These are phyloP conservation scores for Leccinellum luteum DNA, from an alignment of 768 basidiomycete genomes.

Conservation along the genomic window DNA sequence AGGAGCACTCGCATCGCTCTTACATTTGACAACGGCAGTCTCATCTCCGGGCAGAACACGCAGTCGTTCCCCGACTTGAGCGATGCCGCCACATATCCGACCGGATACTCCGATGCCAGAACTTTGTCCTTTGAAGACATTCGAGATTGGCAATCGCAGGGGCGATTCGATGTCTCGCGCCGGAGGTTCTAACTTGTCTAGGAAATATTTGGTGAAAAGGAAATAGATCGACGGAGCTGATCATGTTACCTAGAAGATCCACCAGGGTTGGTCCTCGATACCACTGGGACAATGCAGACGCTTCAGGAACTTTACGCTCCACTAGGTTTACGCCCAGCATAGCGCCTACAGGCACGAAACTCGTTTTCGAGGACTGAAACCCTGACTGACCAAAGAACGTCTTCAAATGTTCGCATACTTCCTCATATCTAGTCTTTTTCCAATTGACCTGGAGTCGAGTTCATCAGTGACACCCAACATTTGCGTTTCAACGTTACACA, in stretches of 20 bases:
- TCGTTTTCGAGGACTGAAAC: constrained; percentile 73
- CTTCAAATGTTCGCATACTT: constrained; percentile 70
- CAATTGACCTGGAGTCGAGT: constrained; percentile 68
- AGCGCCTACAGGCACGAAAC: constrained; percentile 87
- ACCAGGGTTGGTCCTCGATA: constrained; percentile 85
- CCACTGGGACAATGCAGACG: constrained; percentile 59
- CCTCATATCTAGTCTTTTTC: constrained; percentile 79
- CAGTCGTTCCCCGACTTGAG: constrained; percentile 89
- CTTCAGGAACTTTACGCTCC: constrained; percentile 45
- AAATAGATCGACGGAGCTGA: neutral
- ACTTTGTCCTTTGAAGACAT: constrained; percentile 89
- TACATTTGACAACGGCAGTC: constrained; percentile 73
- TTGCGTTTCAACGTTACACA: neutral
- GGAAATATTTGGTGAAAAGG: neutral
- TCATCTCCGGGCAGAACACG: constrained; percentile 93
- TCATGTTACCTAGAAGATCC: constrained; percentile 67
- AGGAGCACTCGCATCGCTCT: constrained; percentile 9
- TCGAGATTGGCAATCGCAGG: constrained; percentile 85
- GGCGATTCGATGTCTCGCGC: constrained; percentile 71
- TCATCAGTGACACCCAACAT: neutral
- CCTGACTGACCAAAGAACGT: constrained; percentile 89
- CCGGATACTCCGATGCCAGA: constrained; percentile 80
- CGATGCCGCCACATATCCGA: constrained; percentile 78
- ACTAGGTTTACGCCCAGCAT: constrained; percentile 87
- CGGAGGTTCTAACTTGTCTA: constrained; percentile 83